A percentile compares a stretch with the other conserved stretches of the same genome.
Evolutionary conservation across 345 rosid genomes (phyloP).

Genomic region (Acer campestre): DNA sequence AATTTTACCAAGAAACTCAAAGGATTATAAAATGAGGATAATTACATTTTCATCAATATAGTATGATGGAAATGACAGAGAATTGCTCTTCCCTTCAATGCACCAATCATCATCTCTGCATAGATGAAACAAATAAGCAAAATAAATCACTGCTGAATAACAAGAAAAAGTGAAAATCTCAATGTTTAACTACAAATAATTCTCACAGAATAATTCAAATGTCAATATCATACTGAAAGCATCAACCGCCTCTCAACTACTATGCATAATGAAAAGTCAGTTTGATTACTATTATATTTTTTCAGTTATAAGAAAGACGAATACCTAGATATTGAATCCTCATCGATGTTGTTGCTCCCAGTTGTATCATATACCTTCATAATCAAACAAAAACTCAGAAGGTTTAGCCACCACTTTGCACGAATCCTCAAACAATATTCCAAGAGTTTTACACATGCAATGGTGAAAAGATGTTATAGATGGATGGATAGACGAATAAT

Average conservation of each 20-base stretch:
- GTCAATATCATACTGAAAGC: slow-evolving; percentile 1
- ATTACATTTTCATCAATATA: slow-evolving; percentile 97
- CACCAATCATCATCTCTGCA: slow-evolving; percentile 95
- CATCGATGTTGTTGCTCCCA: slow-evolving; percentile 77
- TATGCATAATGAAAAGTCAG: neutral
- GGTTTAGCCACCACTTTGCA: slow-evolving; percentile 19
- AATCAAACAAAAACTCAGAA: slow-evolving; percentile 30
- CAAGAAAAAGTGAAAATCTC: slow-evolving; percentile 4
- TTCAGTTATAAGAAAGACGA: neutral
- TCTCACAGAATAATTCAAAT: neutral
- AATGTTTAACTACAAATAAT: neutral
- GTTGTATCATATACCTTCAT: slow-evolving; percentile 84
- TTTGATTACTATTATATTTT: neutral
- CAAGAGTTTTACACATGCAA: slow-evolving; percentile 19
- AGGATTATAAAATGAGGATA: slow-evolving; percentile 27
- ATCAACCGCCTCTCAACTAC: neutral
- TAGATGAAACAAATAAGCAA: slow-evolving; percentile 23
- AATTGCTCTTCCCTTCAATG: slow-evolving; percentile 66
- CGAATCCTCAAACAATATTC: slow-evolving; percentile 20
- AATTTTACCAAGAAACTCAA: slow-evolving; percentile 18
- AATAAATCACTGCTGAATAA: slow-evolving; percentile 13
- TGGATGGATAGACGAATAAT: neutral
- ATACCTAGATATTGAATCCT: slow-evolving; percentile 72
- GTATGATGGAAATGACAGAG: slow-evolving; percentile 82
- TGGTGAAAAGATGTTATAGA: neutral